phyloP scores from a whole-genome alignment of 208 protist genomes.

The Sergeia podlipaevii region DNA sequence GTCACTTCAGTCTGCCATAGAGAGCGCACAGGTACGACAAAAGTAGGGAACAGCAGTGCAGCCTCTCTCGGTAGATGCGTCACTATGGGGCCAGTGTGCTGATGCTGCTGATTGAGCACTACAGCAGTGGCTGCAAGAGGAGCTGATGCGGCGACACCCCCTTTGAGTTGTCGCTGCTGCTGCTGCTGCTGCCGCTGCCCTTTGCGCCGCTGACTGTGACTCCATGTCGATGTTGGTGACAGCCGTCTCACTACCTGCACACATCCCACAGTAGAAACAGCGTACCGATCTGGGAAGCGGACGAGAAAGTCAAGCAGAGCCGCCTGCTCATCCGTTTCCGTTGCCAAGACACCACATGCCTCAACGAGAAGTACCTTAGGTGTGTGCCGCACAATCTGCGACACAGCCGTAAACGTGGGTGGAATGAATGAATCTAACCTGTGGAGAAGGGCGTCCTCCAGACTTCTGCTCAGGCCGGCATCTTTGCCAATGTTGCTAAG shows the following conservation, averaged over 20 bases:
- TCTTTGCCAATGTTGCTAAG: too few species aligned
- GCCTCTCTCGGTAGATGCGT: not conserved
- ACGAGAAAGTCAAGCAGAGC: not conserved
- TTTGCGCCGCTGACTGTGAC: too few species aligned
- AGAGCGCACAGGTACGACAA: slow-evolving; percentile 47
- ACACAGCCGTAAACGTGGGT: slow-evolving; percentile 30
- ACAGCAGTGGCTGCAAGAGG: too few species aligned
- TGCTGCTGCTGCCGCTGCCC: too few species aligned
- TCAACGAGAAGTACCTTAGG: not conserved
- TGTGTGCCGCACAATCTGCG: slow-evolving; percentile 28
- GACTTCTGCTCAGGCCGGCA: too few species aligned
- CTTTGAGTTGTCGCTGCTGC: too few species aligned
- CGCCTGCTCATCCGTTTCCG: not conserved
- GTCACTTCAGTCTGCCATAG: too few species aligned
- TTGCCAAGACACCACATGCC: not conserved
- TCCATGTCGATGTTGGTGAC: too few species aligned
- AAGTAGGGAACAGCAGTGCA: slow-evolving; percentile 33
- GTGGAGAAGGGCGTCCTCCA: not conserved
- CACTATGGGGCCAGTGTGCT: not conserved
- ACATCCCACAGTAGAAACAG: too few species aligned
- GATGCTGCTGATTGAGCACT: too few species aligned
- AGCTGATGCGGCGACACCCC: too few species aligned
- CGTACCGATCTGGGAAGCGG: not conserved
- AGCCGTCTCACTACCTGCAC: too few species aligned
- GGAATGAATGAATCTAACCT: slow-evolving; percentile 19